A percentile compares a stretch with the other conserved stretches of the same genome.
Evolutionary conservation across 305 asterid genomes (phyloP).

Genomic region (Andrographis paniculata): DNA sequence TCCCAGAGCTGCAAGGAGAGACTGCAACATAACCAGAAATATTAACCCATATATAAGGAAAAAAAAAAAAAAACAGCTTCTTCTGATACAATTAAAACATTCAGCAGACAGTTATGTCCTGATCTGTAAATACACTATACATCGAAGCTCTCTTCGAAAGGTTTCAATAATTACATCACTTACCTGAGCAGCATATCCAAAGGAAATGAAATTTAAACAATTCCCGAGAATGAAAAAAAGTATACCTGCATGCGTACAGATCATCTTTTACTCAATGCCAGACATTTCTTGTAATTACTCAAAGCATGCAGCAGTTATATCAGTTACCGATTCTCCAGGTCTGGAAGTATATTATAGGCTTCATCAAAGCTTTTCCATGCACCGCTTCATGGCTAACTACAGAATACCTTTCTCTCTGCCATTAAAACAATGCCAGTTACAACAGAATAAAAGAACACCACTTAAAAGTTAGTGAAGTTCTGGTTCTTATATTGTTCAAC

Average conservation of each 20-base stretch:
- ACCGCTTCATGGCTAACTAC: slow-evolving; percentile 43
- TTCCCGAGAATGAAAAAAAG: slow-evolving; percentile 75
- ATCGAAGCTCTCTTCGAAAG: slow-evolving; percentile 13
- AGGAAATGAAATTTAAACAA: slow-evolving; percentile 87
- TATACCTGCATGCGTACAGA: slow-evolving; percentile 47
- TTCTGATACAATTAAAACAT: slow-evolving; percentile 8
- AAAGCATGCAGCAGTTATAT: slow-evolving; percentile 17
- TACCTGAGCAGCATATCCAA: slow-evolving; percentile 99
- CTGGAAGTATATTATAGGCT: slow-evolving; percentile 81
- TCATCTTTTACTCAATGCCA: slow-evolving; percentile 4
- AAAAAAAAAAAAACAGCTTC: slow-evolving; percentile 7
- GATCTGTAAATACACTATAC: slow-evolving; percentile 15
- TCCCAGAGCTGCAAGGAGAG: slow-evolving; percentile 96
- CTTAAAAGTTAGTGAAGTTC: background rate
- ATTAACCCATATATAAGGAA: slow-evolving; percentile 6
- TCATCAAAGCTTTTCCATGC: slow-evolving; percentile 45
- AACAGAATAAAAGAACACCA: background rate
- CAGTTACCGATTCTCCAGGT: slow-evolving; percentile 84
- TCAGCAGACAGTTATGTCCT: slow-evolving; percentile 18
- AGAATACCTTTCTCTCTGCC: slow-evolving; percentile 72
- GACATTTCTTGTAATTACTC: slow-evolving; percentile 8
- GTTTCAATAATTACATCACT: slow-evolving; percentile 22
- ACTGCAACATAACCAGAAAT: slow-evolving; percentile 35
- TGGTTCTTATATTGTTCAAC: slow-evolving; percentile 12
- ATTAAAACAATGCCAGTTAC: slow-evolving; percentile 1